Evolutionary conservation across 495 filamentous ascomycete genomes (phyloP).

Genomic region (Beverwykella pulmonaria): DNA sequence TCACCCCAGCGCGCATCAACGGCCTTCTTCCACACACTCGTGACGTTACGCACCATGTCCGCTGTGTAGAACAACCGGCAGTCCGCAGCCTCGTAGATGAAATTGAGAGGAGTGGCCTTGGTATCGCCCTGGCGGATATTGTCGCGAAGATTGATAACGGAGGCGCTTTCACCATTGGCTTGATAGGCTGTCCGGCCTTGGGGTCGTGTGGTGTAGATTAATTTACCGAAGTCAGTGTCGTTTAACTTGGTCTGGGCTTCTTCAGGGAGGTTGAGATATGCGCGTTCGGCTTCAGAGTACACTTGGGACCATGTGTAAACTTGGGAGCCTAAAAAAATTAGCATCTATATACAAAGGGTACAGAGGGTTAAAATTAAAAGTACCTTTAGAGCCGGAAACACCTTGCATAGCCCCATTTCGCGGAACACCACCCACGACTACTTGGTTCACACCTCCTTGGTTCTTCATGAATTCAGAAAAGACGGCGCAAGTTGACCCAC

Average conservation of each 20-base stretch:
- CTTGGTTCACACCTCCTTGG: constrained; percentile 33
- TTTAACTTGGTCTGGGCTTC: constrained; percentile 19
- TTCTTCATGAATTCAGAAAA: constrained; percentile 39
- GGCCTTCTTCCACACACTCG: constrained; percentile 30
- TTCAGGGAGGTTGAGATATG: constrained; percentile 1
- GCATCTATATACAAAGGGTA: too few relatives aligned
- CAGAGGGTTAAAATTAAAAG: too few relatives aligned
- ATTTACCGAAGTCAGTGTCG: constrained; percentile 26
- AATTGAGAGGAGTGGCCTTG: constrained; percentile 29
- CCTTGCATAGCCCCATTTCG: constrained; percentile 34
- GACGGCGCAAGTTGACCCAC: constrained; percentile 38
- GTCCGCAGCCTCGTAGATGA: constrained; percentile 40
- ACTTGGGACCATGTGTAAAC: constrained; percentile 24
- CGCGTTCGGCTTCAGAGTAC: constrained; percentile 6
- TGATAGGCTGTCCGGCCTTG: constrained; percentile 21
- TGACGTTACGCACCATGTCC: constrained; percentile 22
- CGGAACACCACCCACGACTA: constrained; percentile 36
- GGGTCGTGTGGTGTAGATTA: constrained; percentile 23
- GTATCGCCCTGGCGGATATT: constrained; percentile 30
- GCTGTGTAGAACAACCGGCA: constrained; percentile 38
- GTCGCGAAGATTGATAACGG: constrained; percentile 35
- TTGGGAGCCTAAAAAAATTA: constrained; percentile 12
- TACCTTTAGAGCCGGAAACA: constrained; percentile 31
- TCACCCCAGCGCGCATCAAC: constrained; percentile 39
- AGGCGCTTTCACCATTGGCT: not conserved